These are phyloP conservation scores for Aegilops umbellulata DNA, from an alignment of 176 grass and related monocot genomes.

Conservation along the genomic window DNA sequence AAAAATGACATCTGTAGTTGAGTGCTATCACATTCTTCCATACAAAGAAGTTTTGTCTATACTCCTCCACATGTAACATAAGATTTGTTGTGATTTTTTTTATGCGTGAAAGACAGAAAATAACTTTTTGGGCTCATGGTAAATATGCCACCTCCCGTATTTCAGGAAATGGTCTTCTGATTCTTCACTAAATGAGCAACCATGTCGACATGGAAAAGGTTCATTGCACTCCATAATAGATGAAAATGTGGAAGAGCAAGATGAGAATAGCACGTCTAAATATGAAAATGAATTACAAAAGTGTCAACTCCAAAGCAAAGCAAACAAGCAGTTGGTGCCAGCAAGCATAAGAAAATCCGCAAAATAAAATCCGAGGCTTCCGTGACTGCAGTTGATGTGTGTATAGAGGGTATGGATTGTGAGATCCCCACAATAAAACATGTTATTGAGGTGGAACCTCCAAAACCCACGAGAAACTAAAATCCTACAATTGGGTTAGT, in stretches of 20 bases:
- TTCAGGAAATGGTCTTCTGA: slow-evolving; percentile 31
- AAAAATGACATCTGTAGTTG: no score
- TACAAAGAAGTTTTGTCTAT: no score
- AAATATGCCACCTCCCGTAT: slow-evolving; percentile 7
- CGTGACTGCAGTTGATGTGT: not conserved
- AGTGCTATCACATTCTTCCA: no score
- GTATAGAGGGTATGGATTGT: not conserved
- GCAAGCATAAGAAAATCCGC: slow-evolving; percentile 12
- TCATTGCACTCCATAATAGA: slow-evolving; percentile 13
- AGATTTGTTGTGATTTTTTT: no score
- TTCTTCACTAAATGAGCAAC: not conserved
- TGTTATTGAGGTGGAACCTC: slow-evolving; percentile 1
- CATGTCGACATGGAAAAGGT: no score
- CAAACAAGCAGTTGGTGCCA: slow-evolving; percentile 11
- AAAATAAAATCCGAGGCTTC: slow-evolving; percentile 32
- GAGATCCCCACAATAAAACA: not conserved
- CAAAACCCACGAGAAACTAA: not conserved
- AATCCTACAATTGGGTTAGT: no score
- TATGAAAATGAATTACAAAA: not conserved
- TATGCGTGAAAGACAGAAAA: not conserved
- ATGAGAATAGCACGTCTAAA: slow-evolving; percentile 19
- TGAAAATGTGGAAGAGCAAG: slow-evolving; percentile 27
- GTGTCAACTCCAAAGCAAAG: slow-evolving; percentile 24
- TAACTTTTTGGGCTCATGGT: not conserved
- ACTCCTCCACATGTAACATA: no score